Conservation (phyloP, 192 early-diverging fungal species). For the Piromyces finnis region DNA sequence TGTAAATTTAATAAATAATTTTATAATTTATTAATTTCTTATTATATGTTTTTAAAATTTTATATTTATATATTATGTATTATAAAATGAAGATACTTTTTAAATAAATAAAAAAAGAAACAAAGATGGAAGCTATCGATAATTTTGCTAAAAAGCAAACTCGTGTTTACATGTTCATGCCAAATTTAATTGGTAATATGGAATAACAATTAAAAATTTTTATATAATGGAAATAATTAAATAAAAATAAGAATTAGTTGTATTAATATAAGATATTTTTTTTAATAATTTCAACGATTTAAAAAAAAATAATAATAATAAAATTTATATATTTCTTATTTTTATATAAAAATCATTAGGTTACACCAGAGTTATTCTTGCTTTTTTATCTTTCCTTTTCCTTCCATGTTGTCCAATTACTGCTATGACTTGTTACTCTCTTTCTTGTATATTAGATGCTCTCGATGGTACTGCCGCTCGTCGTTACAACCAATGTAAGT, state of each 20-base stretch:
- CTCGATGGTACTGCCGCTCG: slow-evolving; percentile 90
- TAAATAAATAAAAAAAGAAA: background rate
- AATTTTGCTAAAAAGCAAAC: background rate
- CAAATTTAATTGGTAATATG: slow-evolving; percentile 63
- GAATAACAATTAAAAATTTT: too few relatives aligned
- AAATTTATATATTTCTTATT: too few relatives aligned
- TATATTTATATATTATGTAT: too few relatives aligned
- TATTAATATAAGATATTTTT: too few relatives aligned
- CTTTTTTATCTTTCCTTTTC: slow-evolving; percentile 48
- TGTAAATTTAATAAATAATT: too few relatives aligned
- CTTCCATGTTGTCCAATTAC: slow-evolving; percentile 49
- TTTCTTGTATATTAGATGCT: slow-evolving; percentile 86
- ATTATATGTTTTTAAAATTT: too few relatives aligned
- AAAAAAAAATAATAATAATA: too few relatives aligned
- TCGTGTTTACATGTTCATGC: slow-evolving; percentile 51
- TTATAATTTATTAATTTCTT: too few relatives aligned
- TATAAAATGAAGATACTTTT: background rate
- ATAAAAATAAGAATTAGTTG: too few relatives aligned
- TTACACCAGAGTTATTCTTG: slow-evolving; percentile 69
- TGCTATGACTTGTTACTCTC: slow-evolving; percentile 60
- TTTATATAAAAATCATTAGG: slow-evolving; percentile 17
- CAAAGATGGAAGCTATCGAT: background rate
- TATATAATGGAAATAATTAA: too few relatives aligned
- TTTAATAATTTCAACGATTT: too few relatives aligned
- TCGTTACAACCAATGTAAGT: slow-evolving; percentile 72